Conservation (phyloP, 371 early-diverging fungal genomes). For the Cladochytrium tenue region DNA sequence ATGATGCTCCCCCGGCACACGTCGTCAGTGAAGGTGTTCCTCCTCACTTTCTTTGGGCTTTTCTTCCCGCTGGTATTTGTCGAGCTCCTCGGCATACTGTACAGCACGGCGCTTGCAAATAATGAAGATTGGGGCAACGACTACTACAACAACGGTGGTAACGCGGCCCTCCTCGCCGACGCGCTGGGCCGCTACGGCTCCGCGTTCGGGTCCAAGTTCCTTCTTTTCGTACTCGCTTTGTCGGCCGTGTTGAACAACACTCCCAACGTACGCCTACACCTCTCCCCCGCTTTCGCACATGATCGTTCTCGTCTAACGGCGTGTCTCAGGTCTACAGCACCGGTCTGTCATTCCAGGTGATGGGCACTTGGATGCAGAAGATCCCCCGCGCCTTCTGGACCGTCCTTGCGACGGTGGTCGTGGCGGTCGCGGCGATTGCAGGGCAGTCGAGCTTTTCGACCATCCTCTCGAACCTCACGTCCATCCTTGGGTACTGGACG, state of each 20-base stretch:
- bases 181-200: slow-evolving; percentile 27
- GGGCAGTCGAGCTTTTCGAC: slow-evolving; percentile 15
- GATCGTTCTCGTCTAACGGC: too few relatives aligned
- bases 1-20: slow-evolving; percentile 22
- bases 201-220: too few relatives aligned
- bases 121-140: slow-evolving; percentile 12
- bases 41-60: slow-evolving; percentile 32
- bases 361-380: slow-evolving; percentile 23
- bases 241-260: slow-evolving; percentile 33
- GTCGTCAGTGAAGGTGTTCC: slow-evolving; percentile 13
- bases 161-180: slow-evolving; percentile 19
- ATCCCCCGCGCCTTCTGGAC: slow-evolving; percentile 34
- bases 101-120: slow-evolving; percentile 15
- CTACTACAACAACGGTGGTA: slow-evolving; percentile 12
- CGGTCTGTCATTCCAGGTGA: slow-evolving; percentile 23
- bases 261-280: too few relatives aligned
- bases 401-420: slow-evolving; percentile 22
- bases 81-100: slow-evolving; percentile 29
- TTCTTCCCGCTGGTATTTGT: slow-evolving; percentile 32
- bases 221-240: slow-evolving; percentile 31
- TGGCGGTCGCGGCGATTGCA: slow-evolving; percentile 15
- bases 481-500: slow-evolving; percentile 30
- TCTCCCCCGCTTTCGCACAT: too few relatives aligned
- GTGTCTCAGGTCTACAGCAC: slow-evolving; percentile 29
- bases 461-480: slow-evolving; percentile 29